These are phyloP conservation scores for Polytrichum formosum DNA, from an alignment of 225 moss, liverwort and hornwort genomes.

Conservation along the genomic window DNA sequence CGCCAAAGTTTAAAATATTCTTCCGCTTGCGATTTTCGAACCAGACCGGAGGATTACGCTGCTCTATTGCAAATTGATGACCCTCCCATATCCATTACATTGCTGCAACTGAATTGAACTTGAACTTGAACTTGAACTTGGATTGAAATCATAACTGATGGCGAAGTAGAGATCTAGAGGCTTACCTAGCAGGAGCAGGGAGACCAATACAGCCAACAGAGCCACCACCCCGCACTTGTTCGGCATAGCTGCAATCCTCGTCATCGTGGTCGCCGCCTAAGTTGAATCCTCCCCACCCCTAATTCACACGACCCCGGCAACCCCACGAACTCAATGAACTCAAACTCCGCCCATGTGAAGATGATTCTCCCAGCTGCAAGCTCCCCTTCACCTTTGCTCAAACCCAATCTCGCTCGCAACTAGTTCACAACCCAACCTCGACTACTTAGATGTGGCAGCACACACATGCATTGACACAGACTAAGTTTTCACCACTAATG, in stretches of 20 bases:
- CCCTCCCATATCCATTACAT: background rate
- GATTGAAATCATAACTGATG: no score
- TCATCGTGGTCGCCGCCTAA: background rate
- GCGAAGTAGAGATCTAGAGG: background rate
- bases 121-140: background rate
- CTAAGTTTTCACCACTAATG: no score
- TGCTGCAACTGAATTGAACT: background rate
- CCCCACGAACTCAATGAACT: background rate
- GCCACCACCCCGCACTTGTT: constrained; percentile 12
- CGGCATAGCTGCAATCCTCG: constrained; percentile 17
- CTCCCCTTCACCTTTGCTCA: no score
- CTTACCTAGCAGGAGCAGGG: constrained; percentile 20
- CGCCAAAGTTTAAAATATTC: background rate
- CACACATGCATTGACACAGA: no score
- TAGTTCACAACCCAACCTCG: no score
- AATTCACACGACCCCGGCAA: background rate
- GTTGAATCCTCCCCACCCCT: background rate
- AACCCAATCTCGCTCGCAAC: no score
- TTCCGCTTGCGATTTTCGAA: no score
- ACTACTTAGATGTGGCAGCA: no score
- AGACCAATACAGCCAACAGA: constrained; percentile 7
- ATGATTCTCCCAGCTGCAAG: no score
- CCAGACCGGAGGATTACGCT: background rate
- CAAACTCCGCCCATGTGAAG: constrained; percentile 1
- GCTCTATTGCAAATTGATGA: background rate